These are phyloP conservation scores for Alternaria gansuensis DNA, from an alignment of 2,329 filamentous ascomycete species.

Conservation along the genomic window DNA sequence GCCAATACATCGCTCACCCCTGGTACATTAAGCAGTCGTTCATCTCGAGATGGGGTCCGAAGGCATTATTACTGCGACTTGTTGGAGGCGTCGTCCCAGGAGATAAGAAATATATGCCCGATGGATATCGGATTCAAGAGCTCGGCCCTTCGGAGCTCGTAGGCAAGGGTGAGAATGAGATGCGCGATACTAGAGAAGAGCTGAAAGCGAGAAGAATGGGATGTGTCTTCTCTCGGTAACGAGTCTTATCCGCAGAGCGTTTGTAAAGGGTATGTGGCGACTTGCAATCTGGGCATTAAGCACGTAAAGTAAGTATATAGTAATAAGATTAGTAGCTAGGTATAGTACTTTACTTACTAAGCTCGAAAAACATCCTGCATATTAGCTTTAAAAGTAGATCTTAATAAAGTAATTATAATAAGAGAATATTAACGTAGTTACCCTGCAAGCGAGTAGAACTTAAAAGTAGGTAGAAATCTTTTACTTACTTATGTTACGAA, in stretches of 20 bases:
- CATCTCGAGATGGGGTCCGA: constrained; percentile 26
- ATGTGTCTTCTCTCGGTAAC: neutral
- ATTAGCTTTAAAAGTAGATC: no score
- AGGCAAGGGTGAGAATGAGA: constrained; percentile 52
- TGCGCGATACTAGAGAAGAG: neutral
- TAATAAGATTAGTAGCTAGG: no score
- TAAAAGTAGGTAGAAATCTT: no score
- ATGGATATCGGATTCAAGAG: constrained; percentile 66
- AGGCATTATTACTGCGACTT: constrained; percentile 55
- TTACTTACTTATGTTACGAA: no score
- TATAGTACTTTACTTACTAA: no score
- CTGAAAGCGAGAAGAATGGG: neutral
- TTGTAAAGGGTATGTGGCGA: neutral
- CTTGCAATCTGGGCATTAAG: no score
- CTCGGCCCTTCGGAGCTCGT: constrained; percentile 68
- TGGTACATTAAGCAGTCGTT: constrained; percentile 45
- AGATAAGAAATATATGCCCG: constrained; percentile 62
- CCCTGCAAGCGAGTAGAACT: no score
- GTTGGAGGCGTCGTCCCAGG: constrained; percentile 71
- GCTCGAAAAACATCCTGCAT: no score
- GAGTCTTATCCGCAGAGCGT: neutral
- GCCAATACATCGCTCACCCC: constrained; percentile 36
- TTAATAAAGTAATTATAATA: no score
- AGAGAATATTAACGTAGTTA: no score
- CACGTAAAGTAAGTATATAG: no score